Percentiles rank a stretch among this genome's conserved stretches.
These are phyloP conservation scores for Persicaria maculosa DNA, from an alignment of 148 eudicot genomes.

Conservation along the genomic window DNA sequence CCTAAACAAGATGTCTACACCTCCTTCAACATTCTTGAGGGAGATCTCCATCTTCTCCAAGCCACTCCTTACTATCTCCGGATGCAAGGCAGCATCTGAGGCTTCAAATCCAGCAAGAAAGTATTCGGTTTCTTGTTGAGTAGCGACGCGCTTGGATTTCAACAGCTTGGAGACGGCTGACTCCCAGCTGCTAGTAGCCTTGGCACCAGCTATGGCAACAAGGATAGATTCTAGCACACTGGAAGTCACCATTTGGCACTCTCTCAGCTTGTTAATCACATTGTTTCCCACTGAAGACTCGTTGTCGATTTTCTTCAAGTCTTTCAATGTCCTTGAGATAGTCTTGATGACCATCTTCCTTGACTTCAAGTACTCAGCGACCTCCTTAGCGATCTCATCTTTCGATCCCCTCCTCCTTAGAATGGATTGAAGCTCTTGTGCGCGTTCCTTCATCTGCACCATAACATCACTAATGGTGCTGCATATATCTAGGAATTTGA, in stretches of 20 bases:
- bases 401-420: neutral
- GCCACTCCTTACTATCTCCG: conserved; percentile 12
- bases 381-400: conserved; percentile 14
- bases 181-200: neutral
- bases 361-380: conserved; percentile 15
- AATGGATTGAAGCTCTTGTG: conserved; percentile 15
- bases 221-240: neutral
- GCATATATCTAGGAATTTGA: conserved; percentile 25
- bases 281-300: neutral
- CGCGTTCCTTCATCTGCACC: conserved; percentile 18
- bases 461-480: conserved; percentile 17
- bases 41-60: conserved; percentile 16
- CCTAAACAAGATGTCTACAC: conserved; percentile 20
- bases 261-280: neutral
- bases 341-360: conserved; percentile 24
- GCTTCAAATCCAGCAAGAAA: conserved; percentile 1
- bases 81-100: neutral
- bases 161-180: neutral
- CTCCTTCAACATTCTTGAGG: conserved; percentile 23
- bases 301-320: conserved; percentile 7
- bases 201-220: neutral
- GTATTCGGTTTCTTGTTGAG: neutral
- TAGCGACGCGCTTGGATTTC: neutral
- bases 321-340: conserved; percentile 18
- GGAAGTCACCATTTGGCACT: conserved; percentile 1